Percentiles rank a stretch among this genome's conserved stretches.
Conservation (phyloP, 1,139 yeast species). For the Taiozyma onychis region DNA sequence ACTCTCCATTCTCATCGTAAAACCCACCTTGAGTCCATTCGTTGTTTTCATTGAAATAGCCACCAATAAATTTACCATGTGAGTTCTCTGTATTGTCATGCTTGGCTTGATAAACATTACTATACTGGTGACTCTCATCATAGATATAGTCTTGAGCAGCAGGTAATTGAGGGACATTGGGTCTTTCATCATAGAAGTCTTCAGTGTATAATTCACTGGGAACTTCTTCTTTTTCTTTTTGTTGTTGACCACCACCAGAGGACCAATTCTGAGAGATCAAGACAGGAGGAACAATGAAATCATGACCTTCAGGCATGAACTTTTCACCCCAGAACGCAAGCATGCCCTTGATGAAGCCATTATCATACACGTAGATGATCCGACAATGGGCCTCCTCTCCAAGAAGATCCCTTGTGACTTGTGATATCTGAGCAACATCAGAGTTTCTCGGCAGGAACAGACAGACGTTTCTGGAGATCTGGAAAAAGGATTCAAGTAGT, state of each 20-base stretch:
- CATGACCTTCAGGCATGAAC: constrained; percentile 13
- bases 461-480: constrained; percentile 48
- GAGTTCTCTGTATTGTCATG: not conserved
- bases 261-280: not conserved
- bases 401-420: constrained; percentile 39
- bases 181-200: constrained; percentile 3
- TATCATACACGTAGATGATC: constrained; percentile 38
- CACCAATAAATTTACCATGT: not conserved
- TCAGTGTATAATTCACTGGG: not conserved
- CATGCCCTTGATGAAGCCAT: constrained; percentile 47
- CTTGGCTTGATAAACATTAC: not conserved
- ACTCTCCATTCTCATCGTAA: not conserved
- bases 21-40: not conserved
- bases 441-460: constrained; percentile 75
- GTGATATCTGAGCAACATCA: constrained; percentile 49
- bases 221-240: not conserved
- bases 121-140: not conserved
- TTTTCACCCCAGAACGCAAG: constrained; percentile 56
- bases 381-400: constrained; percentile 43
- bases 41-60: not conserved
- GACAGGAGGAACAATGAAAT: constrained; percentile 1
- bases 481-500: constrained; percentile 37
- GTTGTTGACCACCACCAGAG: not conserved
- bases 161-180: not conserved
- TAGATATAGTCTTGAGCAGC: not conserved